Evolutionary conservation across 345 rosid species (phyloP).

Genomic region (Cardamine chenopodiifolia): DNA sequence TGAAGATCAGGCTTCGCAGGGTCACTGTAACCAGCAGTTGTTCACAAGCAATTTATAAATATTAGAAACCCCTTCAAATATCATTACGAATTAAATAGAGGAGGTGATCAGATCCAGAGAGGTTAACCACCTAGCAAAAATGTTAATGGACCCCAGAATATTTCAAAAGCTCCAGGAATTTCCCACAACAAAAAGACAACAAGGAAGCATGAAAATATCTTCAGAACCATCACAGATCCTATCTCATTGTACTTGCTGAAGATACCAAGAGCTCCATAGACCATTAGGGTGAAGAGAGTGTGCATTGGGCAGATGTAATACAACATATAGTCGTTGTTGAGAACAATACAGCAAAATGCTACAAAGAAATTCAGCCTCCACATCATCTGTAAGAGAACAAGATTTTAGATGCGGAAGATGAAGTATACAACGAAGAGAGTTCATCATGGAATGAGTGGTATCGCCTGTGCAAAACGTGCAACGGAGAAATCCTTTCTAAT

Average conservation of each 20-base stretch:
- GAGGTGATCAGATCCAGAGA: slow-evolving; percentile 18
- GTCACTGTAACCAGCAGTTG: slow-evolving; percentile 74
- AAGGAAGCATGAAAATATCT: slow-evolving; percentile 82
- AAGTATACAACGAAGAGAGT: slow-evolving; percentile 13
- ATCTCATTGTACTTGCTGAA: slow-evolving; percentile 83
- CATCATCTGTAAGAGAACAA: slow-evolving; percentile 82
- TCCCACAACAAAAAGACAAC: slow-evolving; percentile 92
- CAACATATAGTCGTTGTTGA: slow-evolving; percentile 91
- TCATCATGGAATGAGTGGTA: slow-evolving; percentile 6
- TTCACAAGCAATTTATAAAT: slow-evolving; percentile 22
- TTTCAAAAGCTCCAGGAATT: slow-evolving; percentile 80
- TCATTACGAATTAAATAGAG: not conserved
- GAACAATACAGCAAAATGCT: slow-evolving; percentile 85
- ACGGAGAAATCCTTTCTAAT: slow-evolving; percentile 92
- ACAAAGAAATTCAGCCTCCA: slow-evolving; percentile 97
- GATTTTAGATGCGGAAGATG: slow-evolving; percentile 6
- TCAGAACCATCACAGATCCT: slow-evolving; percentile 83
- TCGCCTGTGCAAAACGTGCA: slow-evolving; percentile 91
- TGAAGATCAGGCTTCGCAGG: slow-evolving; percentile 91
- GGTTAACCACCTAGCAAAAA: slow-evolving; percentile 65
- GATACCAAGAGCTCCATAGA: slow-evolving; percentile 90
- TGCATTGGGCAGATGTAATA: slow-evolving; percentile 99
- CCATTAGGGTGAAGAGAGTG: slow-evolving; percentile 93
- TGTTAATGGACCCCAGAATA: slow-evolving; percentile 80
- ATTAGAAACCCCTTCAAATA: not conserved